These are phyloP conservation scores for Hemisphaericaspora subhashii DNA, from an alignment of 1,139 yeast species.

Conservation along the genomic window DNA sequence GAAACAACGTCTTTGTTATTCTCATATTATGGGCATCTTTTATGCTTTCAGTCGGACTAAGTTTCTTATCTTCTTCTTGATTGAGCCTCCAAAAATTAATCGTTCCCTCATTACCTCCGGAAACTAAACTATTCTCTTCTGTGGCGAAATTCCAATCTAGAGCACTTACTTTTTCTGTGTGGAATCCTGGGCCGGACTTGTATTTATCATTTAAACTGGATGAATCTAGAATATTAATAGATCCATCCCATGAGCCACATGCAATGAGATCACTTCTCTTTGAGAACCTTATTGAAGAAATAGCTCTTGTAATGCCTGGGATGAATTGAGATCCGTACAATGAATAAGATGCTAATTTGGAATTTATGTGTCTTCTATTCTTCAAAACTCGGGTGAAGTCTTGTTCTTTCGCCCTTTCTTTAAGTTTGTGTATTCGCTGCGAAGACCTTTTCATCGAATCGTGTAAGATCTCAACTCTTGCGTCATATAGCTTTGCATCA, in stretches of 20 bases:
- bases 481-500: slow-evolving; percentile 49
- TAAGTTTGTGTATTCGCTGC: slow-evolving; percentile 35
- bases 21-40: slow-evolving; percentile 51
- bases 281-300: slow-evolving; percentile 58
- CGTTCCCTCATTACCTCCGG: slow-evolving; percentile 69
- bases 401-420: slow-evolving; percentile 17
- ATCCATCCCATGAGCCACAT: slow-evolving; percentile 87
- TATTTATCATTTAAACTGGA: slow-evolving; percentile 33
- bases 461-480: slow-evolving; percentile 52
- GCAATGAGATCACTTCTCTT: slow-evolving; percentile 42
- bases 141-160: slow-evolving; percentile 54
- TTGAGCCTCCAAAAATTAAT: slow-evolving; percentile 47
- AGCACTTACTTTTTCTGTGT: slow-evolving; percentile 67
- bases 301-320: slow-evolving; percentile 58
- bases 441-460: slow-evolving; percentile 51
- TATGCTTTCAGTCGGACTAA: slow-evolving; percentile 20
- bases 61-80: slow-evolving; percentile 6
- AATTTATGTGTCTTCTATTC: slow-evolving; percentile 47
- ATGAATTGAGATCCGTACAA: slow-evolving; percentile 71
- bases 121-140: slow-evolving; percentile 26
- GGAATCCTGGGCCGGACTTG: slow-evolving; percentile 32
- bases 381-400: slow-evolving; percentile 33
- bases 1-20: slow-evolving; percentile 63
- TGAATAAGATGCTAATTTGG: slow-evolving; percentile 37
- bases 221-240: slow-evolving; percentile 38